Evolutionary conservation across 1,284 basidiomycete species (phyloP).

Genomic region (Amylostereum areolatum): DNA sequence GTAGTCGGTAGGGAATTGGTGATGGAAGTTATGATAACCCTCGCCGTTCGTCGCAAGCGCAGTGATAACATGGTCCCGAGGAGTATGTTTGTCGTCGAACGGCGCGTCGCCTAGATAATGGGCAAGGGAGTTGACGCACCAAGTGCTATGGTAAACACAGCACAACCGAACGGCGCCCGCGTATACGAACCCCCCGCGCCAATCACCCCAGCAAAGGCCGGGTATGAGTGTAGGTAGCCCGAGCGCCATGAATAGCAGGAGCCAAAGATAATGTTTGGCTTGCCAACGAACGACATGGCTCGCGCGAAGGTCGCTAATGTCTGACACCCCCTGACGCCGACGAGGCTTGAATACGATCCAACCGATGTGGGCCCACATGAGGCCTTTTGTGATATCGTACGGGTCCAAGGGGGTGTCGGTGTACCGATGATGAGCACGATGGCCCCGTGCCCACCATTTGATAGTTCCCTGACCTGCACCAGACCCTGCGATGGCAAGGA

Average conservation of each 20-base stretch:
- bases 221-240: constrained; percentile 71
- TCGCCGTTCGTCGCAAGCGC: constrained; percentile 84
- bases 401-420: constrained; percentile 92
- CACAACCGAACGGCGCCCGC: constrained; percentile 65
- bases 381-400: constrained; percentile 79
- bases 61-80: constrained; percentile 77
- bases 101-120: constrained; percentile 82
- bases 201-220: constrained; percentile 78
- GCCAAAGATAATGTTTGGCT: constrained; percentile 62
- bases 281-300: constrained; percentile 81
- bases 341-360: constrained; percentile 87
- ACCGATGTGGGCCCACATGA: constrained; percentile 82
- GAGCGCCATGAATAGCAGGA: constrained; percentile 53
- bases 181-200: constrained; percentile 78
- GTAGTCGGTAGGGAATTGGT: constrained; percentile 94
- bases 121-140: constrained; percentile 87
- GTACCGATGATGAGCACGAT: constrained; percentile 86
- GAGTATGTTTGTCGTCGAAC: constrained; percentile 80
- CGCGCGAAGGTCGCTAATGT: constrained; percentile 74
- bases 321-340: constrained; percentile 71
- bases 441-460: constrained; percentile 89
- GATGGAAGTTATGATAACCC: constrained; percentile 95
- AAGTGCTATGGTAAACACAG: constrained; percentile 82
- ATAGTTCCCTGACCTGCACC: constrained; percentile 88
- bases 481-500: constrained; percentile 73